Evolutionary conservation across 306 rosid species (phyloP), one percentile per base, ranked within the genome.

Genomic region (Clitoria ternatea): DNA sequence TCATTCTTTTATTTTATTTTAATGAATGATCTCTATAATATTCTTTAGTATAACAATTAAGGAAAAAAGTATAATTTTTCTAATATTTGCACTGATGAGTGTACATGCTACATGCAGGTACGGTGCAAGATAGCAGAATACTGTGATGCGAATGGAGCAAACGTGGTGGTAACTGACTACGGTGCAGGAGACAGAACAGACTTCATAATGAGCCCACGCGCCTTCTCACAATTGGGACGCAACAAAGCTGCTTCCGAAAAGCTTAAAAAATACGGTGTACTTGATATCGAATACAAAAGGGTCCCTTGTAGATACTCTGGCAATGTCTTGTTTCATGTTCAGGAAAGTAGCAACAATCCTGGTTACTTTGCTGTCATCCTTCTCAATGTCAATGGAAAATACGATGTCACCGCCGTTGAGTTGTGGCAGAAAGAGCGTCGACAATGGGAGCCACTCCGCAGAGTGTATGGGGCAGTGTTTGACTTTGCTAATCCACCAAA

Each of bases 391-490:
- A 83, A 35, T 3, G 97, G 96, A 47, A 36, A 19, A 68, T 55
- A 81, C 9, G 97, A 93, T 23, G 55, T 90, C 82, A 70, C 64
- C 2, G 78, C 79, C 14, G 80, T 84, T 13, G 80, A 90, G 55
- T 4, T 84, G n/a, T 88, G 77, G 83, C 81, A 47, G 90, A 52
- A 60, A 62, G 82, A 77, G 35, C 26, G 44, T 43, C 17, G 80
- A 6, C 68, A 75, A 63, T 87, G 96, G 97, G 80, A 45, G 50
- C 75, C 76, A 0, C 33, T 90, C 84, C 79, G 93, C 1, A 83
- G 88, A 44, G 71, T 74, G 0, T 89, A 50, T 22, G 98, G 97
- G 18, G 86, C 77, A 29, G 97, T 92, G 2, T 92, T 87, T 81
- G 98, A 92, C 77, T 67, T 37, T 63, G 61, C 73, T 6, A 88